phyloP scores from a whole-genome alignment of 441 rosid genomes.

The Euphorbia celastroides region DNA sequence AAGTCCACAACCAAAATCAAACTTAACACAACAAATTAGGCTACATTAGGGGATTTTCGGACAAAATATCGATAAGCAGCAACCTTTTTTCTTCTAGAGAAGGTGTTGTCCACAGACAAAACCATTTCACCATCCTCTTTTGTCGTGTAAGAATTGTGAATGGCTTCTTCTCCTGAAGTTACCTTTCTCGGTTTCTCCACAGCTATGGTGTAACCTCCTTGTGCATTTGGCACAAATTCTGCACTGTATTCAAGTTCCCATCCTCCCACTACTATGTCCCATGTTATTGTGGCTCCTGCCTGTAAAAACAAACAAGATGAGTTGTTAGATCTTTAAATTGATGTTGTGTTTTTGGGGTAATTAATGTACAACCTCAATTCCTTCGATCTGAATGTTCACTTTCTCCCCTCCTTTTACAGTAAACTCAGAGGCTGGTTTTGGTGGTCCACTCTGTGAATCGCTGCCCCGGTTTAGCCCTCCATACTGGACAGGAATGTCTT shows the following conservation, averaged over 20 bases:
- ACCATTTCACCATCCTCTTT: conserved; percentile 82
- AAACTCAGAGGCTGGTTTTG: conserved; percentile 90
- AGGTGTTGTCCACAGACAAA: conserved; percentile 76
- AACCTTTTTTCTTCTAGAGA: conserved; percentile 71
- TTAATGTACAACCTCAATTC: conserved; percentile 59
- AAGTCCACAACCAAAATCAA: conserved; percentile 5
- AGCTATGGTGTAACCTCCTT: conserved; percentile 68
- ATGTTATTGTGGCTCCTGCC: conserved; percentile 84
- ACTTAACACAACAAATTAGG: background rate
- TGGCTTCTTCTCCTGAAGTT: conserved; percentile 53
- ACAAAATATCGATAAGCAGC: conserved; percentile 91
- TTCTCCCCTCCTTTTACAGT: conserved; percentile 92
- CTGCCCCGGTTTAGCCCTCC: conserved; percentile 77
- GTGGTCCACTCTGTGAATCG: conserved; percentile 56
- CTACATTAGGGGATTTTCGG: conserved; percentile 38
- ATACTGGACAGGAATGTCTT: conserved; percentile 83
- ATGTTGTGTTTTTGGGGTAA: no score
- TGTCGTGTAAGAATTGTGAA: conserved; percentile 65
- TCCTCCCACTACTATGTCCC: conserved; percentile 96
- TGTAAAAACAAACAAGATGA: conserved; percentile 4
- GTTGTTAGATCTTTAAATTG: background rate
- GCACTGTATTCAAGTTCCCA: conserved; percentile 97
- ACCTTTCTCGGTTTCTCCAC: conserved; percentile 71
- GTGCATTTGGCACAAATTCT: conserved; percentile 78
- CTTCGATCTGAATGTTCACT: conserved; percentile 93